Conservation (phyloP, 179 eudicot genomes). For the Amaranthus tricolor region DNA sequence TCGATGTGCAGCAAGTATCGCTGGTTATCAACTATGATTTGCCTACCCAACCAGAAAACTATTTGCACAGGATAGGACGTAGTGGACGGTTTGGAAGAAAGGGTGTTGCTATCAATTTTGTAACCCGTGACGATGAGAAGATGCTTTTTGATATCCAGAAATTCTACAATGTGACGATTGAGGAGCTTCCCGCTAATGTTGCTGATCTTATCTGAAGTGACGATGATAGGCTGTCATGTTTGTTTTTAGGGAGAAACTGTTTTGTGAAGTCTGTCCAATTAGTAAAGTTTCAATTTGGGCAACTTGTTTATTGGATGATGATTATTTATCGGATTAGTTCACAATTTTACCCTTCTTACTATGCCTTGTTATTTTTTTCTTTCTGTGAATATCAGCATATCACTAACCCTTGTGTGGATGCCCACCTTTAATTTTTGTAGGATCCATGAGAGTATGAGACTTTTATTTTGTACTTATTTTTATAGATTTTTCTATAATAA, state of each 20-base stretch:
- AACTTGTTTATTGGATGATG: background rate
- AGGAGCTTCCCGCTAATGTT: slow-evolving; percentile 49
- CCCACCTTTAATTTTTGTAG: slow-evolving; percentile 37
- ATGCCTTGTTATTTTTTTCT: slow-evolving; percentile 16
- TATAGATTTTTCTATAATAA: too few species aligned
- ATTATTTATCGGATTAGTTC: too few species aligned
- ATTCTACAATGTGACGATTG: slow-evolving; percentile 38
- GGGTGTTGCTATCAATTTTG: slow-evolving; percentile 50
- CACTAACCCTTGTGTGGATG: slow-evolving; percentile 19
- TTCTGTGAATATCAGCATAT: slow-evolving; percentile 22
- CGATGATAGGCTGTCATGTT: slow-evolving; percentile 1
- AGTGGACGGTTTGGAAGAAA: slow-evolving; percentile 49
- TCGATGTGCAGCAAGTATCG: slow-evolving; percentile 49
- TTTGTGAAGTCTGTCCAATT: slow-evolving; percentile 23
- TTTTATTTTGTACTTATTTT: slow-evolving; percentile 5
- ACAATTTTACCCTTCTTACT: background rate
- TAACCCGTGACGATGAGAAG: slow-evolving; percentile 38
- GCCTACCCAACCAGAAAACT: slow-evolving; percentile 47
- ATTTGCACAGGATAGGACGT: slow-evolving; percentile 45
- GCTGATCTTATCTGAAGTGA: slow-evolving; percentile 40
- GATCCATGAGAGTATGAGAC: slow-evolving; percentile 22
- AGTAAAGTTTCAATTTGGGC: slow-evolving; percentile 19
- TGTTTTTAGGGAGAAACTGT: slow-evolving; percentile 18
- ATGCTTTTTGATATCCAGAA: slow-evolving; percentile 50
- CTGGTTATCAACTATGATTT: slow-evolving; percentile 47